These are phyloP conservation scores for Oryza meyeriana DNA, from an alignment of 176 grass and related monocot genomes.

Conservation along the genomic window DNA sequence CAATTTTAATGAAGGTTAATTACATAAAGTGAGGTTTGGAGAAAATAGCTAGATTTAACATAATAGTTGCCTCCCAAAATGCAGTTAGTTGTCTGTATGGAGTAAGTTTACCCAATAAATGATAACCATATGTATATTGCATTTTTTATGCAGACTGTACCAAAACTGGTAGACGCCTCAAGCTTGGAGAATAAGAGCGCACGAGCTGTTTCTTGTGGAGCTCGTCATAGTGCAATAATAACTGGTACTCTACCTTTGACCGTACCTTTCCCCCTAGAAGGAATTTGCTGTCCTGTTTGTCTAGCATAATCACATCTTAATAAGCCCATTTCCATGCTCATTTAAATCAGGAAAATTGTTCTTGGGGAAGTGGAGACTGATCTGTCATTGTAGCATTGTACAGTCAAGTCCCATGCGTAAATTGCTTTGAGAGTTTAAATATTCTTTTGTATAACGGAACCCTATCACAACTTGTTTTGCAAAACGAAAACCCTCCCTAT, in stretches of 20 bases:
- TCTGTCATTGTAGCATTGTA: not conserved
- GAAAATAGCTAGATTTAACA: not conserved
- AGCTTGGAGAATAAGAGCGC: conserved; percentile 90
- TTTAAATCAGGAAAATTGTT: not conserved
- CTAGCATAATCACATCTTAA: not conserved
- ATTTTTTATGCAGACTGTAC: conserved; percentile 75
- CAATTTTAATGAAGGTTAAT: not conserved
- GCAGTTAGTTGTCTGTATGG: not conserved
- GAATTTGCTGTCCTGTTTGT: not conserved
- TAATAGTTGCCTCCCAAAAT: not conserved
- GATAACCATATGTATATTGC: not conserved
- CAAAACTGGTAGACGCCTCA: conserved; percentile 78
- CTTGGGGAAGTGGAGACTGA: not conserved
- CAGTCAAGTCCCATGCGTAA: no score
- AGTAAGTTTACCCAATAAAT: not conserved
- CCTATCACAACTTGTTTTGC: no score
- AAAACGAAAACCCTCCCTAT: no score
- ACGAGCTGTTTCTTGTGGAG: conserved; percentile 83
- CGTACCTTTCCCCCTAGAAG: not conserved
- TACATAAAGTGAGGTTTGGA: not conserved
- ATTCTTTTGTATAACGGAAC: no score
- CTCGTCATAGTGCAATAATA: conserved; percentile 91
- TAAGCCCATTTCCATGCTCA: not conserved
- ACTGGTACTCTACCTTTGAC: conserved; percentile 62
- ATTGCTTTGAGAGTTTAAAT: no score